phyloP scores from a whole-genome alignment of 108 stramenopile genomes.

The Nitzschia inconspicua region DNA sequence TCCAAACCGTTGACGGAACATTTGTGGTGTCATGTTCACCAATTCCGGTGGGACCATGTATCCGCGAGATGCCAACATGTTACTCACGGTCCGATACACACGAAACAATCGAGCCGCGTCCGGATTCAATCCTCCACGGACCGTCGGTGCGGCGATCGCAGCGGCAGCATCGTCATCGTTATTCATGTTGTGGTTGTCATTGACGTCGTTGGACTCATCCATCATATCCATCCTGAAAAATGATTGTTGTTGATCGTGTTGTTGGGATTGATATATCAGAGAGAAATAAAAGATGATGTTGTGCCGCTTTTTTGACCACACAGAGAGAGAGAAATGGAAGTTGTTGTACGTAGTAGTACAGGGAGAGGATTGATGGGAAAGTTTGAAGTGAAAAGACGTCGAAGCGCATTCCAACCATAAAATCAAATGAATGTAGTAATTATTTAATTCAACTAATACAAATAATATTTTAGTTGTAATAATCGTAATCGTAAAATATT shows the following conservation, averaged over 20 bases:
- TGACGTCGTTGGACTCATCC: not conserved
- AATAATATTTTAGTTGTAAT: too few species aligned
- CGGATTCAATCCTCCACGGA: slow-evolving; percentile 46
- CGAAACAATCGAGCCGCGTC: slow-evolving; percentile 91
- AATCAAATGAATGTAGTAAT: too few species aligned
- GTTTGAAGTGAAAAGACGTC: too few species aligned
- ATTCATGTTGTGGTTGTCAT: too few species aligned
- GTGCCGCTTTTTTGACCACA: too few species aligned
- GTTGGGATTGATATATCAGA: not conserved
- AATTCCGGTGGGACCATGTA: slow-evolving; percentile 88
- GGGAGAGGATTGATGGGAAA: too few species aligned
- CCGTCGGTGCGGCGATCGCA: slow-evolving; percentile 40
- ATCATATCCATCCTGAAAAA: not conserved
- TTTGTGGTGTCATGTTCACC: slow-evolving; percentile 80
- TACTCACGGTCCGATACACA: slow-evolving; percentile 84
- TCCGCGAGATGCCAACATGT: slow-evolving; percentile 87
- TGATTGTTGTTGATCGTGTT: not conserved
- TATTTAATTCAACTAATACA: too few species aligned
- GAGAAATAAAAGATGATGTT: too few species aligned
- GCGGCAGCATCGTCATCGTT: slow-evolving; percentile 23
- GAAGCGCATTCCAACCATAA: too few species aligned
- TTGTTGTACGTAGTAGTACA: too few species aligned
- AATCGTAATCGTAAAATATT: too few species aligned
- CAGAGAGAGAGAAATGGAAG: too few species aligned
- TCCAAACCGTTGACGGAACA: slow-evolving; percentile 78